A percentile compares a stretch with the other conserved stretches of the same genome.
Evolutionary conservation across 2,329 filamentous ascomycete genomes (phyloP).

Genomic region (Monilinia fructigena): DNA sequence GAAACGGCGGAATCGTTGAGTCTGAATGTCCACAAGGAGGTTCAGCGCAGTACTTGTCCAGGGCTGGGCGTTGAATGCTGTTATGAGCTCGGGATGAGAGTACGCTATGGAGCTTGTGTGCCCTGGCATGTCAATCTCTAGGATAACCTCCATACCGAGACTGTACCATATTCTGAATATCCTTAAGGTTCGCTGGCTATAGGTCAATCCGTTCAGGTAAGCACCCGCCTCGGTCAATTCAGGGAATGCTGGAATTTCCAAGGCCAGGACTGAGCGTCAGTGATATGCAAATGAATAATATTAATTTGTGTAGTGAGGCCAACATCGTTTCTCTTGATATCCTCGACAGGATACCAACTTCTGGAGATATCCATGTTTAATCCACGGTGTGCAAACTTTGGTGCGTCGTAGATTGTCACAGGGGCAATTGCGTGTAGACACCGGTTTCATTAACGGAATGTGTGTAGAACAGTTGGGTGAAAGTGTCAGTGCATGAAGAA

Average conservation of each 20-base stretch:
- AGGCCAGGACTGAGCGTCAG: constrained; percentile 83
- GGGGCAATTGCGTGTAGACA: constrained; percentile 71
- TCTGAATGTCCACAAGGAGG: constrained; percentile 68
- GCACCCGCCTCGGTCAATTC: constrained; percentile 70
- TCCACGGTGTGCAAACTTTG: constrained; percentile 74
- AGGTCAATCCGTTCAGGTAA: constrained; percentile 65
- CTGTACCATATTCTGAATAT: constrained; percentile 71
- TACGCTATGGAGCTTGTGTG: constrained; percentile 69
- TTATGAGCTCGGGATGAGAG: constrained; percentile 69
- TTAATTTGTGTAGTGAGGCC: constrained; percentile 77
- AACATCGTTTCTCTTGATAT: constrained; percentile 78
- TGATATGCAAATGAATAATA: constrained; percentile 75
- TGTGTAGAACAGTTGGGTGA: constrained; percentile 76
- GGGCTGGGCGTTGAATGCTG: constrained; percentile 58
- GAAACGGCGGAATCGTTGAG: constrained; percentile 69
- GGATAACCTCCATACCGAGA: constrained; percentile 67
- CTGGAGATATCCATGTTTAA: constrained; percentile 76
- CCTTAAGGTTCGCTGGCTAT: constrained; percentile 65
- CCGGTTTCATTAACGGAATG: constrained; percentile 56
- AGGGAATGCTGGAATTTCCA: constrained; percentile 75
- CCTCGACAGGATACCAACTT: constrained; percentile 52
- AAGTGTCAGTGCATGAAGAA: constrained; percentile 72
- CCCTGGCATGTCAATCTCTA: constrained; percentile 80
- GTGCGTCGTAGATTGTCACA: constrained; percentile 68
- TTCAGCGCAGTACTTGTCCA: constrained; percentile 60